These are phyloP conservation scores for Canavalia ensiformis DNA, from an alignment of 306 rosid species.

Conservation along the genomic window DNA sequence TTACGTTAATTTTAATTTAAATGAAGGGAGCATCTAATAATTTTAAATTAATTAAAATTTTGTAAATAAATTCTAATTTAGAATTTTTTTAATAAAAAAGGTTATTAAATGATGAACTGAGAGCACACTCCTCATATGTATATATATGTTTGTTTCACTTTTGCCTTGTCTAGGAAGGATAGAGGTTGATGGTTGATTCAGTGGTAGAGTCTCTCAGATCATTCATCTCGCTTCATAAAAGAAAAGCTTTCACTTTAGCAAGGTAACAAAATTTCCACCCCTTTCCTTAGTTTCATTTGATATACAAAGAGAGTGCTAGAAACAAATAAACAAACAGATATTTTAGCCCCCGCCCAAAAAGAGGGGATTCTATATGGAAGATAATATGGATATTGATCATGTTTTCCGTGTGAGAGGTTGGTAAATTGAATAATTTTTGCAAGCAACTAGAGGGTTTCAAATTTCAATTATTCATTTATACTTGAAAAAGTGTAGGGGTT, in stretches of 20 bases:
- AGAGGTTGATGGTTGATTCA: constrained; percentile 11
- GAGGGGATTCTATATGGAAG: neutral
- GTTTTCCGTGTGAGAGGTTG: neutral
- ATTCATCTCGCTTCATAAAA: constrained; percentile 24
- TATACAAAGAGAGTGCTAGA: neutral
- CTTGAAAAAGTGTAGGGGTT: neutral
- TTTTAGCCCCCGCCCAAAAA: neutral
- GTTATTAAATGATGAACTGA: too few relatives aligned
- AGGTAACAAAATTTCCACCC: constrained; percentile 32
- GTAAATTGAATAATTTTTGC: constrained; percentile 1
- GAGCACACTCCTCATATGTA: too few relatives aligned
- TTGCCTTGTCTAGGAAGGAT: neutral
- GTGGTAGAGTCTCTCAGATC: constrained; percentile 7
- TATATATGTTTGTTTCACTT: neutral
- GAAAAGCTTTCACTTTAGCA: constrained; percentile 16
- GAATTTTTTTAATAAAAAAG: too few relatives aligned
- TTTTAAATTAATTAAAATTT: too few relatives aligned
- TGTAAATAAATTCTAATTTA: too few relatives aligned
- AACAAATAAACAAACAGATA: neutral
- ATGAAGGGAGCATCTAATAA: too few relatives aligned
- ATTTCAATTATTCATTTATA: neutral
- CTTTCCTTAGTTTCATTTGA: constrained; percentile 2
- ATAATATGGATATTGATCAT: constrained; percentile 14
- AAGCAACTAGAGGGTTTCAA: constrained; percentile 1
- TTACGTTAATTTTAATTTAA: too few relatives aligned